Base-by-base conservation (phyloP, 495 filamentous ascomycete species). In the Hypoxylon rickii region DNA sequence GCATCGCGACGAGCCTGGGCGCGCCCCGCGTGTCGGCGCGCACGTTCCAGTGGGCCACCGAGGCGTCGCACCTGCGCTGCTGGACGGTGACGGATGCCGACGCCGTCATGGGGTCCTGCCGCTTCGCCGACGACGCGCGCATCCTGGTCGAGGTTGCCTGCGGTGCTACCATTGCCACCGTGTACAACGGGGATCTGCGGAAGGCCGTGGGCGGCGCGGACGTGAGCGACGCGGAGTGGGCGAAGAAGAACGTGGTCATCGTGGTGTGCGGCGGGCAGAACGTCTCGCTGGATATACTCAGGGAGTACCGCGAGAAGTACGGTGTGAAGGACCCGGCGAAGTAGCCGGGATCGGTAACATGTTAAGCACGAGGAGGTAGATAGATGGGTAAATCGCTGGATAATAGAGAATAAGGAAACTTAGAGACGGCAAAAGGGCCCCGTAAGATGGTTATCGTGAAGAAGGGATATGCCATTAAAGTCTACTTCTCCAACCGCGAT, bases 251-350 rank as follows among this genome's bases (percentile, higher is more conserved):
- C 54, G 81, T 97, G 20, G 90, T 97, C 3, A 76, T 97, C 45
- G 76, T 96, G 18, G 83, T 96, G 17, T 97, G 93, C 67, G 93
- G 93, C 0, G 93, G 93, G 7, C 85, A 80, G 37, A 88, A 88
- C 70, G 81, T 92, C 38, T 86, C 83, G 3, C 70, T 87, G 19
- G 83, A 87, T 15, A 82, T 85, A 65, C 69, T 96, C 61, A 73
- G 72, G 37, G 71, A 70, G 43, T 97, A 87, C 71, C 76, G 77
- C 64, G 70, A 79, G 73, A 73, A 71, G 51, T 89, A 79, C 67
- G 79, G 67, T 31, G 55, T 66, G n/a, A n/a, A n/a, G n/a, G n/a
- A n/a, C n/a, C n/a, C n/a, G n/a, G n/a, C n/a, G n/a, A n/a, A n/a
- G n/a, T n/a, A n/a, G n/a, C n/a, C n/a, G n/a, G n/a, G n/a, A n/a